Conservation (phyloP, 73 alveolate species). For the Blepharisma japonicum region DNA sequence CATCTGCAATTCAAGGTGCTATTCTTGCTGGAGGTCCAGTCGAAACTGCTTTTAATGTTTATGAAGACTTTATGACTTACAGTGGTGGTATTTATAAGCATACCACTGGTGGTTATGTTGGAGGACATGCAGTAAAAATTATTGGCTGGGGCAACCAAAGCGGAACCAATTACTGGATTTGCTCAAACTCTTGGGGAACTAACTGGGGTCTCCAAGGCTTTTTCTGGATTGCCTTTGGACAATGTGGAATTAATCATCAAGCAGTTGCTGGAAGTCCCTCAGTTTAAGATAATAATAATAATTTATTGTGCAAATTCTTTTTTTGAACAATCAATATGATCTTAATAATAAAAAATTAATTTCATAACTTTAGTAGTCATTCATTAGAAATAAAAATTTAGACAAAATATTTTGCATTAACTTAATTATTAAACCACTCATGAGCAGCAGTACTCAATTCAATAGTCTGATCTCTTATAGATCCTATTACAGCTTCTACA, state of each 20-base stretch:
- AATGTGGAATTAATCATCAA: no score
- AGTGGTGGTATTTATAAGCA: conserved; percentile 65
- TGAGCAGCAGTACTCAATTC: conserved; percentile 4
- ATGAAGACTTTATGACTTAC: conserved; percentile 80
- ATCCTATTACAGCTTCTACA: neutral
- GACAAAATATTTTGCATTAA: no score
- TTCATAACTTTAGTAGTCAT: no score
- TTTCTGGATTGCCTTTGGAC: no score
- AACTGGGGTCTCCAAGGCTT: conserved; percentile 78
- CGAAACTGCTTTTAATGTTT: conserved; percentile 59
- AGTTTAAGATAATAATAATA: no score
- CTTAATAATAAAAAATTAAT: no score
- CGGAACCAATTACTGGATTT: conserved; percentile 75
- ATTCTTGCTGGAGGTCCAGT: no score
- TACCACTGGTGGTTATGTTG: conserved; percentile 59
- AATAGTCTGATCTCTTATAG: neutral
- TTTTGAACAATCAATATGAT: no score
- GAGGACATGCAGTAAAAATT: conserved; percentile 77
- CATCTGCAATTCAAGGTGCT: no score
- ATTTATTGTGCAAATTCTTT: no score
- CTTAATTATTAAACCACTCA: neutral
- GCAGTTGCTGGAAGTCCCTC: no score
- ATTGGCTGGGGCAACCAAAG: conserved; percentile 77
- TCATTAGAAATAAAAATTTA: no score
- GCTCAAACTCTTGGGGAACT: conserved; percentile 74